phyloP scores from a whole-genome alignment of 805 yeast species.

The Pichia ethanolica region DNA sequence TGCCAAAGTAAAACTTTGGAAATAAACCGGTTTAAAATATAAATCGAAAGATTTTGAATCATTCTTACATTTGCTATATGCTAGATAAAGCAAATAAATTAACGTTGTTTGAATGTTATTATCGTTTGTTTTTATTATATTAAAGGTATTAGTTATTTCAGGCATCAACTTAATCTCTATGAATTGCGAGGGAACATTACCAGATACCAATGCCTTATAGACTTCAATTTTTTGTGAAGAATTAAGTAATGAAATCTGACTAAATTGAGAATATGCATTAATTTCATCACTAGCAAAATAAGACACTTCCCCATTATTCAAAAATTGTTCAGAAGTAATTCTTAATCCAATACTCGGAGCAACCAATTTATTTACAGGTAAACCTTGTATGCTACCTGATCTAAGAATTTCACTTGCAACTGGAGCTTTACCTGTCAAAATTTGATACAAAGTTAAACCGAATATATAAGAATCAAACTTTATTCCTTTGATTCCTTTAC shows the following conservation, averaged over 20 bases:
- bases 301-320: slow-evolving; percentile 24
- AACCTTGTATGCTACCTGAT: slow-evolving; percentile 12
- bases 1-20: slow-evolving; percentile 52
- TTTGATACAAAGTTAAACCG: slow-evolving; percentile 46
- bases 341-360: slow-evolving; percentile 32
- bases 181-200: slow-evolving; percentile 38
- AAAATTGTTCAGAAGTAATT: slow-evolving; percentile 31
- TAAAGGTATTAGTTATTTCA: slow-evolving; percentile 46
- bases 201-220: slow-evolving; percentile 31
- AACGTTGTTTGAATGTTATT: slow-evolving; percentile 24
- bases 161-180: slow-evolving; percentile 63
- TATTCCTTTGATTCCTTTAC: slow-evolving; percentile 24
- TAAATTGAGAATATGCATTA: slow-evolving; percentile 43
- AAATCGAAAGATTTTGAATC: slow-evolving; percentile 28
- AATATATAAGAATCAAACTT: slow-evolving; percentile 60
- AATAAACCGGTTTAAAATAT: slow-evolving; percentile 52
- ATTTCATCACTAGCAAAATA: slow-evolving; percentile 43
- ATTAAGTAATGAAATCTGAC: slow-evolving; percentile 46
- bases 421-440: slow-evolving; percentile 31
- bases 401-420: slow-evolving; percentile 2
- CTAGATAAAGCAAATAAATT: slow-evolving; percentile 35
- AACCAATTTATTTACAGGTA: slow-evolving; percentile 40
- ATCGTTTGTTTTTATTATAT: slow-evolving; percentile 16
- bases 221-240: slow-evolving; percentile 46
- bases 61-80: slow-evolving; percentile 22